Base-by-base conservation (phyloP, 345 rosid genomes). In the Luvunga scandens region DNA sequence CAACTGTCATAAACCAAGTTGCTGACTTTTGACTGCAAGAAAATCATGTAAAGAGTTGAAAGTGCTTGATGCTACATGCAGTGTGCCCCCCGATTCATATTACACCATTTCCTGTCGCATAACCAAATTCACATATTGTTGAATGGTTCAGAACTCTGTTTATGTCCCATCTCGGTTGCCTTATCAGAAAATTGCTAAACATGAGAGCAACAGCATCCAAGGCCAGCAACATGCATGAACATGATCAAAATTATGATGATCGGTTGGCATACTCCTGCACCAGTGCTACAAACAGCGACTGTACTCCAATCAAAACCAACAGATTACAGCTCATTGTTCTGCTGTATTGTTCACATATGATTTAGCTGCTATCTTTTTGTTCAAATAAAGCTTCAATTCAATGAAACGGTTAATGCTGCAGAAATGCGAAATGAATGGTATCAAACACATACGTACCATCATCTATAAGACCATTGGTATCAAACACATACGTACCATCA, bases 201-300 rank as follows among this genome's bases (percentile, higher is more conserved):
- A 36, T n/a, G 50, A 39, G 30, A 67, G 71, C 50, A 34, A 67
- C 71, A 67, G 25, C n/a, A 34, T 38, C 28, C 53, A 22, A 48
- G 1, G 48, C 71, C 71, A 67, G 65, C 27, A 61, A 53, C 21
- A 53, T 13, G 33, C 9, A 13, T 28, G 22, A 63, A 62, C 7
- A 63, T 5, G 21, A 13, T 63, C 66, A 63, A 69, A 42, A 30
- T 68, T 92, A 93, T 21, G 92, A 65, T 27, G 98, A 90, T 25
- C 99, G 88, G 63, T 89, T 89, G 31, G 97, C 96, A 19, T 93
- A 95, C 78, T 92, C 97, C 84, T 90, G 96, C 77, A 95, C 97
- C 65, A 95, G 33, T 60, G 98, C 96, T 22, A 86, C 94, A 66
- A 95, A 93, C 2, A 93, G 86, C 5, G 98, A 87, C 8, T 33